Evolutionary conservation across 176 grass and related monocot genomes (phyloP), one percentile per base, ranked within the genome.

Genomic region (Zoysia japonica): DNA sequence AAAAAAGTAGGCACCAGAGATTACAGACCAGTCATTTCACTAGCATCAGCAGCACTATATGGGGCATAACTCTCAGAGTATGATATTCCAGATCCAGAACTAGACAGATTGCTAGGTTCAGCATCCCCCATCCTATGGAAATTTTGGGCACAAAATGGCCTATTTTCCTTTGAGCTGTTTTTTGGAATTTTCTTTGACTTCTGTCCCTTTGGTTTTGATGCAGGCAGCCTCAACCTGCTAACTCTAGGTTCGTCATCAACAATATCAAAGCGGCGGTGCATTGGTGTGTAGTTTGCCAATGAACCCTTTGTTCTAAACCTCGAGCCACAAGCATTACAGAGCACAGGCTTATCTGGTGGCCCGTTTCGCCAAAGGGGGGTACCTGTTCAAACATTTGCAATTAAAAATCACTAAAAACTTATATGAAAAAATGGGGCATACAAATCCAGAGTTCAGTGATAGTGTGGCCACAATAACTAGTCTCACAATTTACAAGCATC

Each of bases 351-450:
- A 71, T 98, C 86, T 71, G 86, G 60, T 67, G 95, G 95, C 40
- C 95, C 95, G 88, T 98, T 98, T 68, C 95, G 83, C 95, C 95
- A 98, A 67, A 98, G 92, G 57, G 95, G 95, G 67, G 95, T 98
- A 80, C 92, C 95, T 98, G 90, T 87, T 83, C 35, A 49, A 87
- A 3, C 51, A 87, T 78, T 86, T 65, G 16, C 12, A 37, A 73
- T 71, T 16, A 82, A 14, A 87, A 75, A 85, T 66, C 36, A 15
- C 61, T 49, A 7, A 77, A 76, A 65, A 67, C 37, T 20, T 3
- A 66, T 71, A 51, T 17, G 28, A 12, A 72, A 43, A 47, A 81
- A 67, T 77, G 39, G 15, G 0, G 35, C n/a, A 11, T 47, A 61
- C 51, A 85, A 14, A 39, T 80, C 49, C 65, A 80, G 39, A 82